Conservation (phyloP, 768 basidiomycete species). For the Podaxis sp. region DNA sequence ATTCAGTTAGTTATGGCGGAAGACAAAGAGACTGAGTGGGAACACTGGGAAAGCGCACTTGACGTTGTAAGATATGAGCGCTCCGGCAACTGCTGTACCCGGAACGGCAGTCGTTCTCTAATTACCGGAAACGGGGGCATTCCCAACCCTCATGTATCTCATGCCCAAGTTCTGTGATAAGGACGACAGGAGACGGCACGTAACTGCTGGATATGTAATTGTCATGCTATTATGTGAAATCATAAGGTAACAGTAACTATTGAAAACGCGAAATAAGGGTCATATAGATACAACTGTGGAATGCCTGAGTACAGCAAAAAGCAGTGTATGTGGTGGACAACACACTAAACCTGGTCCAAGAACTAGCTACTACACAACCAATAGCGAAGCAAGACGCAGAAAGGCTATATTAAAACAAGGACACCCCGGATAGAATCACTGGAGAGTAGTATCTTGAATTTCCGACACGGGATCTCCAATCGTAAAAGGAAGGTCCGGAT, state of each 20-base stretch:
- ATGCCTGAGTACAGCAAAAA: background rate
- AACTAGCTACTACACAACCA: background rate
- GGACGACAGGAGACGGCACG: no score
- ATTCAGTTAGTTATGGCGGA: slow-evolving; percentile 3
- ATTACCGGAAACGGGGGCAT: background rate
- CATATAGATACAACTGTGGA: slow-evolving; percentile 4
- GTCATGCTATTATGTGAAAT: background rate
- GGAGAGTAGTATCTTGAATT: slow-evolving; percentile 26
- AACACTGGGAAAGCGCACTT: slow-evolving; percentile 1
- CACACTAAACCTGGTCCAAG: slow-evolving; percentile 5
- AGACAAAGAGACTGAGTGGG: background rate
- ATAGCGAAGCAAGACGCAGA: slow-evolving; percentile 2
- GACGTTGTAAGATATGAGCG: background rate
- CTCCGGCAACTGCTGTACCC: background rate
- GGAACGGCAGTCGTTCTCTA: background rate
- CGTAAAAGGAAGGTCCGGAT: slow-evolving; percentile 75
- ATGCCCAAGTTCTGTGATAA: background rate
- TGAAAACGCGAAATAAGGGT: background rate
- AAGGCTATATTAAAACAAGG: slow-evolving; percentile 9
- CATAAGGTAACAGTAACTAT: background rate
- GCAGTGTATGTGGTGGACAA: background rate
- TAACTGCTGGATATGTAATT: background rate
- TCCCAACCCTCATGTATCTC: background rate
- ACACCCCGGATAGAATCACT: slow-evolving; percentile 14
- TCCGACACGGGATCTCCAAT: slow-evolving; percentile 40